Evolutionary conservation across 108 stramenopile genomes (phyloP).

Genomic region (Parietichytrium sp.): DNA sequence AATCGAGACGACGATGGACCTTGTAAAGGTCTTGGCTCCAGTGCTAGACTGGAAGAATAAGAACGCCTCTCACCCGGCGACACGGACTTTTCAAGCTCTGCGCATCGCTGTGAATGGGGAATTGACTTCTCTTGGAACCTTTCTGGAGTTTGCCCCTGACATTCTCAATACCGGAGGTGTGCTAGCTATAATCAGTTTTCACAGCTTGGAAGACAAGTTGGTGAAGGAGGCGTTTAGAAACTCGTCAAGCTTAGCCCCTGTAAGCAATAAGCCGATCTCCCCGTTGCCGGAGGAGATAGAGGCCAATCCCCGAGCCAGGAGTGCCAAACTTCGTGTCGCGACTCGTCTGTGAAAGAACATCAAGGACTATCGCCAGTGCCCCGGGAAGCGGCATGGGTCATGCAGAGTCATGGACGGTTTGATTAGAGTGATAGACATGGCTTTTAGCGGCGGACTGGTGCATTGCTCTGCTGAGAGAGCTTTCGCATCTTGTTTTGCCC

Average conservation of each 20-base stretch:
- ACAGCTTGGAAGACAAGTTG: slow-evolving; percentile 84
- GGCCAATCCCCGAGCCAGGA: slow-evolving; percentile 36
- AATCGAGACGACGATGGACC: slow-evolving; percentile 68
- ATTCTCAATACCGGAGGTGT: slow-evolving; percentile 47
- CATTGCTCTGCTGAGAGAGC: too few relatives aligned
- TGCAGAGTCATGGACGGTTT: too few relatives aligned
- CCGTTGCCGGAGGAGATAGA: neutral
- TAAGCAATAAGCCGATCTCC: neutral
- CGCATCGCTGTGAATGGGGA: slow-evolving; percentile 88
- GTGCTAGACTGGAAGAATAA: slow-evolving; percentile 74
- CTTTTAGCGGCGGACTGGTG: too few relatives aligned
- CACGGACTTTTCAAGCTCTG: slow-evolving; percentile 80
- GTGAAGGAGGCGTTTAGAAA: slow-evolving; percentile 56
- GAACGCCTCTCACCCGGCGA: slow-evolving; percentile 66
- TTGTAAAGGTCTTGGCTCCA: slow-evolving; percentile 72
- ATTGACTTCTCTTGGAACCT: slow-evolving; percentile 40
- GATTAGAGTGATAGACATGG: too few relatives aligned
- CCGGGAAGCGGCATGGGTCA: too few relatives aligned
- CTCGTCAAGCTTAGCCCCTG: too few relatives aligned
- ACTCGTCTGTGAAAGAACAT: neutral
- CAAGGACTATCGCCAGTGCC: too few relatives aligned
- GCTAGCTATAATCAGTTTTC: slow-evolving; percentile 83
- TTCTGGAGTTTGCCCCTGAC: slow-evolving; percentile 34
- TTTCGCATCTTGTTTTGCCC: too few relatives aligned
- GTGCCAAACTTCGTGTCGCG: slow-evolving; percentile 45